Evolutionary conservation across 1,284 basidiomycete genomes (phyloP), one percentile per base, ranked within the genome.

Genomic region (Ustilago esculenta): DNA sequence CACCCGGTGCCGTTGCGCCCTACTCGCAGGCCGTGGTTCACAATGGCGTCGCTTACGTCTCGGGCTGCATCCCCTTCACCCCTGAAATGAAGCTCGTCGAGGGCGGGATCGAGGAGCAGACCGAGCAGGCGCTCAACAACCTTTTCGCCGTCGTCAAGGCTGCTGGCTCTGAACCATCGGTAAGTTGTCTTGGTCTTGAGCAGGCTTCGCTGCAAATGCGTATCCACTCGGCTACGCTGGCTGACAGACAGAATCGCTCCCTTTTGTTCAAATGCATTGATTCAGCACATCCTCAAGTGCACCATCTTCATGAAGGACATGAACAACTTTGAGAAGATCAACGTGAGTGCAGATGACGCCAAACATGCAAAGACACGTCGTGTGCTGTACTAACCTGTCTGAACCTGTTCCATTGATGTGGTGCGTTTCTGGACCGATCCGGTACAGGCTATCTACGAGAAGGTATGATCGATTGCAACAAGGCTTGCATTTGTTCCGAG

Each of bases 231-330:
- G n/a, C n/a, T n/a, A n/a, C n/a, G n/a, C n/a, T n/a, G n/a, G 27
- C 27, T 43, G 42, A 29, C 27, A 8, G 21, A 40, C 17, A 25
- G 3, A 21, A 10, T 15, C 11, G 8, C 15, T 12, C 14, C 39
- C 29, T 6, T 1, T 40, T 41, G 24, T 9, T 20, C 25, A 8
- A 18, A 14, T 23, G n/a, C 6, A 33, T 33, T 17, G 4, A 2
- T 20, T 40, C 30, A 68, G 55, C 68, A 68, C 54, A 48, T 74
- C 5, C 58, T 73, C 53, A 76, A 78, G 64, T 68, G 58, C 24
- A 72, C 76, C 89, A 90, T 96, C 41, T 98, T 97, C 85, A 84
- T 98, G 80, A 92, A 95, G 83, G 85, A 87, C 74, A 95, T 98
- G 92, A 86, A 90, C 78, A 91, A 98, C 83, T 97, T 97, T 83